A percentile compares a stretch with the other conserved stretches of the same genome.
phyloP scores from a whole-genome alignment of 1,284 basidiomycete genomes.

The Moniliella sp. region DNA sequence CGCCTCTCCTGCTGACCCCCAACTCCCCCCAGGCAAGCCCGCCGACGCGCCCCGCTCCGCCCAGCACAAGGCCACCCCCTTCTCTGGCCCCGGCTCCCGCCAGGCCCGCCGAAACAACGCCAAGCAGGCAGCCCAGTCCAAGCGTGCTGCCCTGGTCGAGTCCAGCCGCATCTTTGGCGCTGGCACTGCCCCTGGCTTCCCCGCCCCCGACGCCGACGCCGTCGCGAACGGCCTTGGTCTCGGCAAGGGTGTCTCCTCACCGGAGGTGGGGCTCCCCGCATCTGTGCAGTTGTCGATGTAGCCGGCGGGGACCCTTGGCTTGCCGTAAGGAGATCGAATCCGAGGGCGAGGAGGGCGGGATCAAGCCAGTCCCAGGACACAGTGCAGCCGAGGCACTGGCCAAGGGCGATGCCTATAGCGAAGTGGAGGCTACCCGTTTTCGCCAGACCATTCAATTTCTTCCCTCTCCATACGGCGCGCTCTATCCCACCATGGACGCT shows the following conservation, averaged over 20 bases:
- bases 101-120: constrained; percentile 20
- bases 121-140: constrained; percentile 18
- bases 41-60: no score
- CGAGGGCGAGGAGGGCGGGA: constrained; percentile 43
- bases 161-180: constrained; percentile 18
- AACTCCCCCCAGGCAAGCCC: no score
- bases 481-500: constrained; percentile 64
- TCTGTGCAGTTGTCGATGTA: constrained; percentile 57
- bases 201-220: no score
- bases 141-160: constrained; percentile 20
- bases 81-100: no score
- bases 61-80: no score
- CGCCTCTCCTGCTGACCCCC: no score
- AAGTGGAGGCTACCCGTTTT: constrained; percentile 49
- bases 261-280: constrained; percentile 46
- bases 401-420: constrained; percentile 8
- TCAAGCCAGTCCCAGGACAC: constrained; percentile 11
- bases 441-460: constrained; percentile 72
- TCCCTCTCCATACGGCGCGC: constrained; percentile 37
- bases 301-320: constrained; percentile 43
- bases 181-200: background rate
- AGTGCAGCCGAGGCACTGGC: constrained; percentile 13
- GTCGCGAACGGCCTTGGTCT: constrained; percentile 5
- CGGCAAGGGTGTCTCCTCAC: constrained; percentile 37
- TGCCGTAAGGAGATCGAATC: constrained; percentile 45